Percentiles rank a stretch among this genome's conserved stretches.
Evolutionary conservation across 352 stramenopile species (phyloP).

Genomic region (Hyaloperonospora brassicae): DNA sequence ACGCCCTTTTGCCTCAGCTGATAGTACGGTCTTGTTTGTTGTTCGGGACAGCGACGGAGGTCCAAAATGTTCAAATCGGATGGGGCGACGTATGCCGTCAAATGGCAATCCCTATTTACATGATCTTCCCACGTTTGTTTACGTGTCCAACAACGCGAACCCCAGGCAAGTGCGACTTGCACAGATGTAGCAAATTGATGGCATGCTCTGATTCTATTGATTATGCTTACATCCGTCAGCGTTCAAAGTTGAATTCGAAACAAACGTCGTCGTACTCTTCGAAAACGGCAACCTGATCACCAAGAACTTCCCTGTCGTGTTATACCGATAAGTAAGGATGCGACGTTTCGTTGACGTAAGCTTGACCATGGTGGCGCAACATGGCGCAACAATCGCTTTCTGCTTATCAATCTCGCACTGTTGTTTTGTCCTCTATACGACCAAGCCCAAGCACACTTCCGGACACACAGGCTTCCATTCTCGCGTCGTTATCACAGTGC

Average conservation of each 20-base stretch:
- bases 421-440: neutral
- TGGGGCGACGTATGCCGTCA: constrained; percentile 85
- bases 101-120: constrained; percentile 90
- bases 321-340: constrained; percentile 53
- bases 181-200: neutral
- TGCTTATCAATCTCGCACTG: neutral
- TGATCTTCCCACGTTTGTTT: constrained; percentile 90
- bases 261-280: constrained; percentile 89
- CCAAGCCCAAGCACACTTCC: neutral
- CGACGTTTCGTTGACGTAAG: too few relatives aligned
- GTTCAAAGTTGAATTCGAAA: constrained; percentile 90
- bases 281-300: constrained; percentile 89
- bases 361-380: too few relatives aligned
- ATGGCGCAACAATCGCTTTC: neutral
- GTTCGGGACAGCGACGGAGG: constrained; percentile 74
- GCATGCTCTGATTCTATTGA: neutral
- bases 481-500: neutral
- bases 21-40: neutral
- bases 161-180: constrained; percentile 29
- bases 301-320: constrained; percentile 82
- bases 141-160: constrained; percentile 88
- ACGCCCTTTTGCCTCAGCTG: neutral
- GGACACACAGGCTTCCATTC: neutral
- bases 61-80: constrained; percentile 91
- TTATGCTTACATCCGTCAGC: constrained; percentile 22